phyloP scores from a whole-genome alignment of 2,329 filamentous ascomycete species.

The Paecilomyces sp. region DNA sequence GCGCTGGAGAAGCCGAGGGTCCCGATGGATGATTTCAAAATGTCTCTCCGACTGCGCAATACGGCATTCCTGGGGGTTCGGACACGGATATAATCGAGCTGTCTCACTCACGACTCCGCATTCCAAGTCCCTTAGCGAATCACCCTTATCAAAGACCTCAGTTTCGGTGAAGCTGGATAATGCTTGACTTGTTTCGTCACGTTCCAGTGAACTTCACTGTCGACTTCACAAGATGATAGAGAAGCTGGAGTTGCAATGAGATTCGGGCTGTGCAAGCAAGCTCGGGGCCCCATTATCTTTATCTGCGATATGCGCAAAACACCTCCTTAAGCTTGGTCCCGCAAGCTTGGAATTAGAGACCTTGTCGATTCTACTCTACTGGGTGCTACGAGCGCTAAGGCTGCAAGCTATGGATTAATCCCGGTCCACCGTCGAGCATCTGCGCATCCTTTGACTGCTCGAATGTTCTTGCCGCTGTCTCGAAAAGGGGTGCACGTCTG shows the following conservation, averaged over 20 bases:
- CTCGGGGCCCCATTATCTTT: background rate
- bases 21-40: background rate
- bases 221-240: background rate
- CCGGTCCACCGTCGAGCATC: background rate
- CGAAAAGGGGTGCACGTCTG: background rate
- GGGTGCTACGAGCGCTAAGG: background rate
- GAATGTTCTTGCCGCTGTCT: background rate
- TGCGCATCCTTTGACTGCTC: background rate
- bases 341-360: background rate
- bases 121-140: background rate
- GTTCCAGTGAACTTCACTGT: background rate
- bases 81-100: background rate
- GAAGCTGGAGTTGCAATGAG: background rate
- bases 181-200: background rate
- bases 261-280: background rate
- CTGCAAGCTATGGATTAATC: background rate
- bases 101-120: background rate
- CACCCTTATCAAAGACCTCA: background rate
- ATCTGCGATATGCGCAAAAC: background rate
- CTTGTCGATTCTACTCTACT: background rate
- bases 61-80: background rate
- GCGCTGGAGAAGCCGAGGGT: background rate
- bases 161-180: background rate
- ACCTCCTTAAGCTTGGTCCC: background rate
- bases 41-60: background rate